Evolutionary conservation across 2,329 filamentous ascomycete genomes (phyloP).

Genomic region (Penicillium paneum): DNA sequence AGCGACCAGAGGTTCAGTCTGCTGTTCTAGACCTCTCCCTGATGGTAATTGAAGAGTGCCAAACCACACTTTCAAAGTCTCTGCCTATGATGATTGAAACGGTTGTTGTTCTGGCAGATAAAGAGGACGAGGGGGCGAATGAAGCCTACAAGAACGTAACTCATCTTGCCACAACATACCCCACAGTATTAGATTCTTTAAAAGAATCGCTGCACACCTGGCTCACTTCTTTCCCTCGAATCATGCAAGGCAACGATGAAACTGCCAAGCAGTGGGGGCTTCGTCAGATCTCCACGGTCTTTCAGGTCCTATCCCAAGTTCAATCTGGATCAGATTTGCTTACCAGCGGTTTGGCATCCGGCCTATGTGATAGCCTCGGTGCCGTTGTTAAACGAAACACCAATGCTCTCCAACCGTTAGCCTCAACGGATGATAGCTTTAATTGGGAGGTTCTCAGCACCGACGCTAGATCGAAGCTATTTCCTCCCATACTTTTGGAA

Average conservation of each 20-base stretch:
- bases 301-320: slow-evolving; percentile 62
- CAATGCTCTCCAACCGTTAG: slow-evolving; percentile 31
- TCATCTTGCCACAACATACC: slow-evolving; percentile 62
- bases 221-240: slow-evolving; percentile 73
- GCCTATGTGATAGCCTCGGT: slow-evolving; percentile 70
- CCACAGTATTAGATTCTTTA: slow-evolving; percentile 60
- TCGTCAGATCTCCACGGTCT: slow-evolving; percentile 70
- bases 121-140: slow-evolving; percentile 43
- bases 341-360: slow-evolving; percentile 41
- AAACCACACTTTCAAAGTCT: slow-evolving; percentile 67
- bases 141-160: slow-evolving; percentile 48
- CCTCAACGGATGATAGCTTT: slow-evolving; percentile 17
- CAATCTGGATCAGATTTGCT: slow-evolving; percentile 47
- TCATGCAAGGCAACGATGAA: slow-evolving; percentile 83
- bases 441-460: slow-evolving; percentile 29
- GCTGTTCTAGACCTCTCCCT: slow-evolving; percentile 71
- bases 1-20: slow-evolving; percentile 64
- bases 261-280: slow-evolving; percentile 69
- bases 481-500: slow-evolving; percentile 60
- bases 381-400: slow-evolving; percentile 43
- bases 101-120: slow-evolving; percentile 64
- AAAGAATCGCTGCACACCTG: slow-evolving; percentile 74
- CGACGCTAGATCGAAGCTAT: slow-evolving; percentile 38
- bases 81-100: slow-evolving; percentile 74
- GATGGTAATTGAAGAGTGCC: slow-evolving; percentile 73